phyloP scores from a whole-genome alignment of 768 basidiomycete species.

The Mycena galericulata region DNA sequence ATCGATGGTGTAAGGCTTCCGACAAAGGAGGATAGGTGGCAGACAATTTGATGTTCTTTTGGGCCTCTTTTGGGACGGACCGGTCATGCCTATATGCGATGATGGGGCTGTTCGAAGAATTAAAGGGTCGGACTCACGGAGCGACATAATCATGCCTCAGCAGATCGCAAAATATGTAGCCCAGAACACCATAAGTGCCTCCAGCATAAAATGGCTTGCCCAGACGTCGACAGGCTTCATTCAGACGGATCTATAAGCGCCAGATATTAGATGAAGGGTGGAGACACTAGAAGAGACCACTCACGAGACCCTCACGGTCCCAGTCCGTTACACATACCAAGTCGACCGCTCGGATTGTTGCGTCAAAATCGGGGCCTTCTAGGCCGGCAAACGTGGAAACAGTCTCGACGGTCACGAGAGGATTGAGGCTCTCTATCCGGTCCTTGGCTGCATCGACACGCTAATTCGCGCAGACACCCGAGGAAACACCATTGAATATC shows the following conservation, averaged over 20 bases:
- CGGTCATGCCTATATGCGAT: constrained; percentile 63
- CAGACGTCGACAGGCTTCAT: constrained; percentile 80
- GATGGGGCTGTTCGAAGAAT: constrained; percentile 27
- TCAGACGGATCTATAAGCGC: constrained; percentile 73
- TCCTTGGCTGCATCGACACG: constrained; percentile 87
- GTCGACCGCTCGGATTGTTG: constrained; percentile 75
- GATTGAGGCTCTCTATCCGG: constrained; percentile 91
- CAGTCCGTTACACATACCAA: constrained; percentile 91
- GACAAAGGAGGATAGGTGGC: constrained; percentile 74
- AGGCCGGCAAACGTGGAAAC: constrained; percentile 62
- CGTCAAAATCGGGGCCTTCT: constrained; percentile 65
- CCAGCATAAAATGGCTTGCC: constrained; percentile 92
- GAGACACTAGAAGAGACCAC: constrained; percentile 43
- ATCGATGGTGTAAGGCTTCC: constrained; percentile 74
- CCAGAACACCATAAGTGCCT: constrained; percentile 88
- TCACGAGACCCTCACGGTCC: constrained; percentile 76
- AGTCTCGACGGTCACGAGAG: constrained; percentile 86
- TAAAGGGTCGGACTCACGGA: constrained; percentile 73
- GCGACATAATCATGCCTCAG: constrained; percentile 87
- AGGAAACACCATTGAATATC: constrained; percentile 56
- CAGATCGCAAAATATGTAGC: constrained; percentile 96
- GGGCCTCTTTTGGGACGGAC: constrained; percentile 66
- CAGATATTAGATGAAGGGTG: constrained; percentile 25
- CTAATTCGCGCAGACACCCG: constrained; percentile 58
- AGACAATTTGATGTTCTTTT: constrained; percentile 71